Evolutionary conservation across 176 grass and related monocot genomes (phyloP).

Genomic region (Oryza australiensis): DNA sequence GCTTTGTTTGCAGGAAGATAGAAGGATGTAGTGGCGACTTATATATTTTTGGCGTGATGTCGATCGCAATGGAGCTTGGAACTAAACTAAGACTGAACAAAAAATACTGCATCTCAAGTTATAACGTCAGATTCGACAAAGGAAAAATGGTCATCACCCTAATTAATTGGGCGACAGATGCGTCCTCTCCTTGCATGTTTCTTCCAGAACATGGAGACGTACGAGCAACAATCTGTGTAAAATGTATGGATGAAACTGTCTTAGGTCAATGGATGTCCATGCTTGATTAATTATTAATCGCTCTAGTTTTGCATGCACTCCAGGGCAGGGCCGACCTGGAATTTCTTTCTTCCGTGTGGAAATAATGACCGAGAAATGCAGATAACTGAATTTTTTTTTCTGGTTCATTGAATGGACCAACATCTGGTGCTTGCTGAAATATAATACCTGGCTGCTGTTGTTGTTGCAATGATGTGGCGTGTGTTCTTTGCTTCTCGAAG

Average conservation of each 20-base stretch:
- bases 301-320: background rate
- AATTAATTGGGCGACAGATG: background rate
- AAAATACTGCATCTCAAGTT: background rate
- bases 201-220: background rate
- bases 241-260: background rate
- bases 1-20: background rate
- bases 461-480: background rate
- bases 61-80: background rate
- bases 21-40: background rate
- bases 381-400: background rate
- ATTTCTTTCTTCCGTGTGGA: background rate
- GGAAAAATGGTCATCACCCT: background rate
- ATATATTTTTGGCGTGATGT: background rate
- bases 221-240: background rate
- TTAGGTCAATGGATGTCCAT: background rate
- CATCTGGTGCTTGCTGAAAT: background rate
- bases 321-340: background rate
- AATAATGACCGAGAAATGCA: background rate
- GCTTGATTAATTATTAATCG: background rate
- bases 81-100: background rate
- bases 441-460: background rate
- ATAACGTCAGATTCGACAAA: background rate
- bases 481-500: background rate
- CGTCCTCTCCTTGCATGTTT: background rate
- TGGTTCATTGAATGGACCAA: background rate